Evolutionary conservation across 2,329 filamentous ascomycete genomes (phyloP).

Genomic region (Fusarium marasasianum): DNA sequence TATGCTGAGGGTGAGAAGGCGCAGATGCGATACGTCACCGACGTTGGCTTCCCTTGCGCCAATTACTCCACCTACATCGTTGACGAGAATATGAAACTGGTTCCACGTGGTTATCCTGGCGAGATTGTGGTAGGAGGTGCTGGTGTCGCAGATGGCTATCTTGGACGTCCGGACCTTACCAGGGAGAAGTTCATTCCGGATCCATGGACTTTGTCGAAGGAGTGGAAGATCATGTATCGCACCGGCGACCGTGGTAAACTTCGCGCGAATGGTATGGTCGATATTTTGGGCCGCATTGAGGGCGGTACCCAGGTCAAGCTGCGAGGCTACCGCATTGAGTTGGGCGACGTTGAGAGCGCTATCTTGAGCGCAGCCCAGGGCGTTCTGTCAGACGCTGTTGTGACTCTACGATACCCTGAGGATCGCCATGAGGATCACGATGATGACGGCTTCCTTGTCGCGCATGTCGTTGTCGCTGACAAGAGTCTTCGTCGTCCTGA

Average conservation of each 20-base stretch:
- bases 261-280: conserved; percentile 46
- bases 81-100: background rate
- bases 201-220: background rate
- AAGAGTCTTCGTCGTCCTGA: background rate
- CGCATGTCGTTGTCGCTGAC: background rate
- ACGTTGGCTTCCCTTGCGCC: background rate
- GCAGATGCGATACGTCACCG: background rate
- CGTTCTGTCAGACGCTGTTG: background rate
- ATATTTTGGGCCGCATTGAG: conserved; percentile 49
- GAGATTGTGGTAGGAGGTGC: conserved; percentile 9
- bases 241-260: conserved; percentile 36
- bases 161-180: background rate
- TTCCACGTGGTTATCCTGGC: background rate
- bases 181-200: conserved; percentile 2
- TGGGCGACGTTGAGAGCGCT: conserved; percentile 49
- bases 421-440: background rate
- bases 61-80: conserved; percentile 2
- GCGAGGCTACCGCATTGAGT: conserved; percentile 55
- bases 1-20: background rate
- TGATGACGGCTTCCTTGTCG: background rate
- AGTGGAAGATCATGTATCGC: conserved; percentile 16
- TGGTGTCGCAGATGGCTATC: conserved; percentile 9
- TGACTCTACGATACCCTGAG: background rate
- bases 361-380: conserved; percentile 4
- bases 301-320: conserved; percentile 59